phyloP scores from a whole-genome alignment of 345 rosid species.

The Populus euphratica region DNA sequence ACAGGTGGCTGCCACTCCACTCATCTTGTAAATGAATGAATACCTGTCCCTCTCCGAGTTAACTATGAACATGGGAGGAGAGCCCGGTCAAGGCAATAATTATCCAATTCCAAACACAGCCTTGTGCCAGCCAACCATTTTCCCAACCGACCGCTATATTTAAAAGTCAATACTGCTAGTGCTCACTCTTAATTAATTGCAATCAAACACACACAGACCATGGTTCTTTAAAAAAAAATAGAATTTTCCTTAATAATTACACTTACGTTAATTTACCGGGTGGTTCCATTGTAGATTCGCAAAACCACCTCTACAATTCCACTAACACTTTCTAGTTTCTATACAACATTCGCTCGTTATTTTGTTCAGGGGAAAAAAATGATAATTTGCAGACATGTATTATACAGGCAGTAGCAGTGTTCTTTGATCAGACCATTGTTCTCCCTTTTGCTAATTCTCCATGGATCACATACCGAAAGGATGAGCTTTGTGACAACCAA shows the following conservation, averaged over 20 bases:
- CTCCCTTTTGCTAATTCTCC: slow-evolving; percentile 42
- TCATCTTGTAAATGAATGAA: not conserved
- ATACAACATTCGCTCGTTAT: not conserved
- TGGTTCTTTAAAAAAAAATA: too few relatives aligned
- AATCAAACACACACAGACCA: too few relatives aligned
- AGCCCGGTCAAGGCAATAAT: not conserved
- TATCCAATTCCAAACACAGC: too few relatives aligned
- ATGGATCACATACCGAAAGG: slow-evolving; percentile 66
- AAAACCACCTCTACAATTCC: not conserved
- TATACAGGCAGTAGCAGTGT: too few relatives aligned
- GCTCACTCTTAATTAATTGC: too few relatives aligned
- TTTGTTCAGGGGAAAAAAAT: not conserved
- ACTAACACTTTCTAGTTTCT: not conserved
- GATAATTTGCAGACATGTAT: not conserved
- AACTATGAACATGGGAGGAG: not conserved
- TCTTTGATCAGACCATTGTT: not conserved
- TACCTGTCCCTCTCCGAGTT: too few relatives aligned
- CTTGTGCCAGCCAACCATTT: too few relatives aligned
- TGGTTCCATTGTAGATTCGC: too few relatives aligned
- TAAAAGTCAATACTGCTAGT: too few relatives aligned
- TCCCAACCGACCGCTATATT: too few relatives aligned
- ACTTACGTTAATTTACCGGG: too few relatives aligned
- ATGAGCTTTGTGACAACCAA: slow-evolving; percentile 64
- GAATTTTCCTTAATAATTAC: too few relatives aligned
- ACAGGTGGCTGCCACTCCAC: not conserved